These are phyloP conservation scores for Globisporangium spinosum DNA, from an alignment of 352 stramenopile species.

Conservation along the genomic window DNA sequence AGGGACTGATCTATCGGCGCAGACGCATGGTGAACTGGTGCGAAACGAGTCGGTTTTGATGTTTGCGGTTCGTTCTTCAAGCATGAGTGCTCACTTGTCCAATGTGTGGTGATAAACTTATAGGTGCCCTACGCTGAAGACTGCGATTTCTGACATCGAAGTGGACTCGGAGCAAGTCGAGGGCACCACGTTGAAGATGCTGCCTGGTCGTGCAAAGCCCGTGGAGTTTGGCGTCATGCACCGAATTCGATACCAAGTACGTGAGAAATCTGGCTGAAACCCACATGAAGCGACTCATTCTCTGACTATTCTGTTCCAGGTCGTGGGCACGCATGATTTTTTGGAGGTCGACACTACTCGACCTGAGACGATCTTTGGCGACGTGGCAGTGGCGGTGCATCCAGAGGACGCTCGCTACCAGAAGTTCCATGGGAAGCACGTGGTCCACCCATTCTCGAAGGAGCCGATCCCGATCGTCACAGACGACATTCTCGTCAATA, in stretches of 20 bases:
- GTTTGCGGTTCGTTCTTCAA: neutral
- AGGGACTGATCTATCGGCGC: slow-evolving; percentile 95
- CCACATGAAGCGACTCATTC: neutral
- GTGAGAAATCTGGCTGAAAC: neutral
- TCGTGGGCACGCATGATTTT: slow-evolving; percentile 56
- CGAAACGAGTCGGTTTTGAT: slow-evolving; percentile 24
- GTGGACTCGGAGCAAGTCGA: slow-evolving; percentile 98
- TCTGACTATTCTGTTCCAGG: slow-evolving; percentile 14
- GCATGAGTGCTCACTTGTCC: neutral
- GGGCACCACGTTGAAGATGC: slow-evolving; percentile 61
- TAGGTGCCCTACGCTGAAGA: slow-evolving; percentile 91
- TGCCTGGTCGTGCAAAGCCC: slow-evolving; percentile 65
- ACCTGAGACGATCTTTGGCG: slow-evolving; percentile 98
- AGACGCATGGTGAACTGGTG: slow-evolving; percentile 98
- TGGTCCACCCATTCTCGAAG: slow-evolving; percentile 94
- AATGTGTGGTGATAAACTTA: neutral
- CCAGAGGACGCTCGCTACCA: slow-evolving; percentile 93
- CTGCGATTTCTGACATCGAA: slow-evolving; percentile 95
- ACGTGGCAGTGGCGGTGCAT: slow-evolving; percentile 97
- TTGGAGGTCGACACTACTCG: slow-evolving; percentile 96
- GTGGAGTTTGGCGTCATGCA: slow-evolving; percentile 88
- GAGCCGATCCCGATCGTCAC: slow-evolving; percentile 93
- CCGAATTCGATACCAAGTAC: slow-evolving; percentile 69
- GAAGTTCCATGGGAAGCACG: slow-evolving; percentile 93
- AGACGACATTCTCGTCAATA: slow-evolving; percentile 96